Conservation (phyloP, 176 grass and related monocot genomes). For the Bromus sterilis region DNA sequence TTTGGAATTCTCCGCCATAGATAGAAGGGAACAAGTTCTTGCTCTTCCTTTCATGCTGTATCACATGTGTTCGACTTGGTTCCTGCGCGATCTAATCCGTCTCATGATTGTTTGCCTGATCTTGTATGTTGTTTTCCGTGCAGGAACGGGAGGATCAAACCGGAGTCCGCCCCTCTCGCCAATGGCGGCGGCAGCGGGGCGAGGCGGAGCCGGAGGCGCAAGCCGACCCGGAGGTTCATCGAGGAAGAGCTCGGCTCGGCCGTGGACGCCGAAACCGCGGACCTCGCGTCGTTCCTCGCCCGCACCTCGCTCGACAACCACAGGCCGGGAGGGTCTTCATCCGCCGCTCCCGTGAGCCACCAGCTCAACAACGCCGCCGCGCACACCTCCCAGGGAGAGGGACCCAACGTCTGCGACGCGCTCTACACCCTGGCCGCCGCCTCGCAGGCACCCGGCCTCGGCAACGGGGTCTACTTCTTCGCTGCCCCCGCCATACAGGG, state of each 20-base stretch:
- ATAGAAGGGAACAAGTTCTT: background rate
- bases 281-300: constrained; percentile 18
- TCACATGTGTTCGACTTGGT: constrained; percentile 7
- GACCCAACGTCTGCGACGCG: too few species aligned
- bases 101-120: background rate
- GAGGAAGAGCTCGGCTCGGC: constrained; percentile 20
- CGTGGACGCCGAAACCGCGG: constrained; percentile 12
- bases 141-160: constrained; percentile 60
- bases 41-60: background rate
- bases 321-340: constrained; percentile 20
- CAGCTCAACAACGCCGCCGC: background rate
- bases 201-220: too few species aligned
- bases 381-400: too few species aligned
- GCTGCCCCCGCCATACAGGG: background rate
- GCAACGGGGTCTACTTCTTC: background rate
- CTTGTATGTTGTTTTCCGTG: constrained; percentile 1
- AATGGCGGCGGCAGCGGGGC: constrained; percentile 21
- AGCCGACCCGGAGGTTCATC: too few species aligned
- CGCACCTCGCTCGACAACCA: constrained; percentile 12
- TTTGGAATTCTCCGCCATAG: background rate
- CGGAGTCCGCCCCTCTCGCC: constrained; percentile 40
- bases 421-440: background rate
- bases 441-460: too few species aligned
- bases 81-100: constrained; percentile 18
- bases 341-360: background rate